Base-by-base conservation (phyloP, 2,329 filamentous ascomycete species). In the Alternaria sp. region DNA sequence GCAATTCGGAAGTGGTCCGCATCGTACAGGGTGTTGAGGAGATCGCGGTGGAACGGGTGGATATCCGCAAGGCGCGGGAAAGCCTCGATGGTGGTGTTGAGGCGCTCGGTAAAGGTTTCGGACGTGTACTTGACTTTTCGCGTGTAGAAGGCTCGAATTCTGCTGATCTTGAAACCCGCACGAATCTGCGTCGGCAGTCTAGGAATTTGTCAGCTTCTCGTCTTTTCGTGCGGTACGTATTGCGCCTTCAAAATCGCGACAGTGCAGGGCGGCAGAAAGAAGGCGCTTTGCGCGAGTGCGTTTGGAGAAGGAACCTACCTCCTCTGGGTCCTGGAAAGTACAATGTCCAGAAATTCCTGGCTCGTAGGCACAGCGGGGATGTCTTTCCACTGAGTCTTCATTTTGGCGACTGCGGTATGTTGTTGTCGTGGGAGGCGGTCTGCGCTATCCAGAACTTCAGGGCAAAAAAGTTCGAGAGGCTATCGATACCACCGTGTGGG, bases 281-380 rank as follows among this genome's bases (percentile, higher is more conserved):
- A 46, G 49, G 49, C 49, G 48, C 28, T 46, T 51, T 57, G 52
- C 52, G 46, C 58, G 16, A n/a, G 48, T 22, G 38, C 32, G 48
- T 27, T 12, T 22, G 40, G 45, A 43, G 30, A 41, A 22, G 36
- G 53, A 30, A 12, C 67, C 44, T 70, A 69, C 65, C 59, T 62
- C 36, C 59, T 54, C 59, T 62, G 59, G 25, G 78, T 80, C 62
- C 95, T 87, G 76, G 92, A 96, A 74, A 99, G 87, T 68, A 98
- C 94, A 79, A 99, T 97, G 82, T 99, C 95, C 73, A 99, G 86
- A 77, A 99, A 98, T 82, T 99, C 95, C 84, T 96, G 91, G 80
- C 90, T 90, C 74, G 92, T 96, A 60, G 94, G 94, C 69, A 97
- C 92, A 68, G 93, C 92, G 65, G 91, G 90, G 73, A 96, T 96